These are phyloP conservation scores for Solanum ahanhuiri DNA, from an alignment of 257 asterid genomes.

Conservation along the genomic window DNA sequence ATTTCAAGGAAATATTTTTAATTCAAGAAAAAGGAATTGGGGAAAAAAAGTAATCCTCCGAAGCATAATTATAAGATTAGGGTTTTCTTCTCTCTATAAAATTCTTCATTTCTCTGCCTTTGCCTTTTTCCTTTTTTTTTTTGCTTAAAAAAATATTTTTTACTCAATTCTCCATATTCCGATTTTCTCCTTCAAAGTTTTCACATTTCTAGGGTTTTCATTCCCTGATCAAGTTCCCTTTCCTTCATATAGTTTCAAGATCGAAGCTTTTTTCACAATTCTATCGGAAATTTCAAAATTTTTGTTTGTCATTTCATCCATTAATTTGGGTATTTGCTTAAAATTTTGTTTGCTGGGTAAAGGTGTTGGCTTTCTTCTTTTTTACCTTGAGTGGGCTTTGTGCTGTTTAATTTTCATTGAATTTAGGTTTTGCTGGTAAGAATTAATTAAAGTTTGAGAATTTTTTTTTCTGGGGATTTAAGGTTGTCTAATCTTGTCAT, in stretches of 20 bases:
- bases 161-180: not conserved
- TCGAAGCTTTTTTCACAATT: not conserved
- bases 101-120: not conserved
- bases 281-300: not conserved
- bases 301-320: not conserved
- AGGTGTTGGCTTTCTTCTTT: not conserved
- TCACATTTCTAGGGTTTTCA: not conserved
- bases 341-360: not conserved
- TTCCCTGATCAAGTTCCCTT: not conserved
- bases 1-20: not conserved
- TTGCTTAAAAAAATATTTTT: not conserved
- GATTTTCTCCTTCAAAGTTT: not conserved
- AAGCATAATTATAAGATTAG: not conserved
- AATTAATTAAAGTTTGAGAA: not conserved
- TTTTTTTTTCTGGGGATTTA: not conserved
- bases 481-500: not conserved
- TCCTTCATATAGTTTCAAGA: not conserved
- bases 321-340: not conserved
- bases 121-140: not conserved
- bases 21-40: not conserved
- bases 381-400: not conserved
- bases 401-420: not conserved
- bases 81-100: conserved; percentile 1
- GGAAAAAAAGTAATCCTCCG: not conserved
- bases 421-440: not conserved